A percentile compares a stretch with the other conserved stretches of the same genome.
Conservation (phyloP, 2,329 filamentous ascomycete species). For the Fonsecaea nubica region DNA sequence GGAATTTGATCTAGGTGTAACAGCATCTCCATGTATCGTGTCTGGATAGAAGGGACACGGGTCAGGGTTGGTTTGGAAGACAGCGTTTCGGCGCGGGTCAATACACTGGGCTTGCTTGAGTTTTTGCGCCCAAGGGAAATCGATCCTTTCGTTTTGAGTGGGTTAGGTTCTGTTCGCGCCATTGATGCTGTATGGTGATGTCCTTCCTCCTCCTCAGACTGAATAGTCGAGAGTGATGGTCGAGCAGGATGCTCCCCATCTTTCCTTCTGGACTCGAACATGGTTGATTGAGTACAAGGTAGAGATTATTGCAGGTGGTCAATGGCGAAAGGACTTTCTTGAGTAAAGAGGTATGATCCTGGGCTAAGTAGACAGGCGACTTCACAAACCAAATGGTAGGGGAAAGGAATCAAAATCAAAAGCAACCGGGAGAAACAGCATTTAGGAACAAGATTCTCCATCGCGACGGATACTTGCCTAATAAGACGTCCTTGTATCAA, state of each 20-base stretch:
- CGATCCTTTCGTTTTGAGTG: background rate
- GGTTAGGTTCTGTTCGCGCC: conserved; percentile 6
- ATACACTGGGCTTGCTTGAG: conserved; percentile 1
- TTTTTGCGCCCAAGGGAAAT: conserved; percentile 19
- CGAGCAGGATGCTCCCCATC: conserved; percentile 11
- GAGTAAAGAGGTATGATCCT: background rate
- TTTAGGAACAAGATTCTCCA: conserved; percentile 1
- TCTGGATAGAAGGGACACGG: conserved; percentile 36
- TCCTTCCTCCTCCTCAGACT: conserved; percentile 22
- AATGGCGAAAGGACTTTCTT: background rate
- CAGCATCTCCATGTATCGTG: conserved; percentile 42
- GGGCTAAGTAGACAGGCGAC: background rate
- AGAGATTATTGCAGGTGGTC: background rate
- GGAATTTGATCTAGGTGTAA: conserved; percentile 45
- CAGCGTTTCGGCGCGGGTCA: conserved; percentile 16
- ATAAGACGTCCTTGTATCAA: conserved; percentile 2
- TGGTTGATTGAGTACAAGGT: background rate
- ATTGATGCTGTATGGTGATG: background rate
- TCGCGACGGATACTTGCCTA: conserved; percentile 9
- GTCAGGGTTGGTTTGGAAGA: conserved; percentile 27
- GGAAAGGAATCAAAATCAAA: background rate
- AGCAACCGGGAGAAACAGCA: background rate
- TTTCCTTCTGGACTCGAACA: conserved; percentile 15
- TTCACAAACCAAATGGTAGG: background rate
- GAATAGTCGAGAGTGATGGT: conserved; percentile 30